These are phyloP conservation scores for Nevesoporus exiguus DNA, from an alignment of 768 basidiomycete species.

Conservation along the genomic window DNA sequence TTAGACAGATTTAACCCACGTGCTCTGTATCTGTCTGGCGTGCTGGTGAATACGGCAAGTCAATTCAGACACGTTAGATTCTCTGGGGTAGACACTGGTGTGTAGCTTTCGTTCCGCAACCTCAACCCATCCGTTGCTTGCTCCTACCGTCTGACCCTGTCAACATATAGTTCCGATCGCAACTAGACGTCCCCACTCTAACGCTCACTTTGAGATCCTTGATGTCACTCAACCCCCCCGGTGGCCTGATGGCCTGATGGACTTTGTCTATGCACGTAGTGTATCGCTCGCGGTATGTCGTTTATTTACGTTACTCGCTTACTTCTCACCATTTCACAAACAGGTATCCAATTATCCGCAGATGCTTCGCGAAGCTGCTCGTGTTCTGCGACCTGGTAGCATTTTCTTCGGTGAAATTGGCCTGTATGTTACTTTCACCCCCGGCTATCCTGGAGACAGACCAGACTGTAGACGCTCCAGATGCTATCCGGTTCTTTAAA, in stretches of 20 bases:
- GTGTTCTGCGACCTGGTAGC: constrained; percentile 69
- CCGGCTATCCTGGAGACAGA: constrained; percentile 27
- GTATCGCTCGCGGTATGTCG: constrained; percentile 57
- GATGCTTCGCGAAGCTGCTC: constrained; percentile 54
- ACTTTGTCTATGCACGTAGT: constrained; percentile 64
- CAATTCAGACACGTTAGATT: constrained; percentile 64
- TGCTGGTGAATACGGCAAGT: constrained; percentile 72
- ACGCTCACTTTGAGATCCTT: constrained; percentile 64
- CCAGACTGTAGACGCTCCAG: constrained; percentile 25
- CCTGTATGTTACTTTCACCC: constrained; percentile 40
- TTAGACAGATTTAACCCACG: constrained; percentile 17
- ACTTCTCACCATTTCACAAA: constrained; percentile 13
- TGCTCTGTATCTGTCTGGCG: constrained; percentile 29
- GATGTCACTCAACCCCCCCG: constrained; percentile 53
- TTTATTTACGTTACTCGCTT: background rate
- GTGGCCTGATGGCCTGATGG: constrained; percentile 54
- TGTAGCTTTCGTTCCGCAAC: constrained; percentile 11
- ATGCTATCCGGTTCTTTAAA: constrained; percentile 31
- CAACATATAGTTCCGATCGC: constrained; percentile 60
- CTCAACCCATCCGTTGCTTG: constrained; percentile 13
- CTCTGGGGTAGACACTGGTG: constrained; percentile 75
- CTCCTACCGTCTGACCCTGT: constrained; percentile 6
- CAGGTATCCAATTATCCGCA: constrained; percentile 55
- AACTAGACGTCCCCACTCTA: constrained; percentile 55
- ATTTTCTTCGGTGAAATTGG: constrained; percentile 65